Conservation (phyloP, 2,329 filamentous ascomycete genomes). For the Sclerotinia trifoliorum region DNA sequence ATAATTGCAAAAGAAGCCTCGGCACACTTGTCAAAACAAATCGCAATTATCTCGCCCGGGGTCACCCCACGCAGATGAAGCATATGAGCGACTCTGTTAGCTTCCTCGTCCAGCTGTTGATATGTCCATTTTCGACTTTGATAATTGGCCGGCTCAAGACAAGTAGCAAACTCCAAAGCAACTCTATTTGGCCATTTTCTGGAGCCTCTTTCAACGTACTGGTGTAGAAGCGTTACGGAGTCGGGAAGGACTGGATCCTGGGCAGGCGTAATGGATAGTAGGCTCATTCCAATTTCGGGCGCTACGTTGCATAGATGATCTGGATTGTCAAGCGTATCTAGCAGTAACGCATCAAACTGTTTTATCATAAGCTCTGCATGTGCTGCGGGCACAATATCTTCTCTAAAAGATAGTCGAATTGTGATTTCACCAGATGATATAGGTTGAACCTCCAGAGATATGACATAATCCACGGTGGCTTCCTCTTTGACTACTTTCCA, state of each 20-base stretch:
- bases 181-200: slow-evolving; percentile 53
- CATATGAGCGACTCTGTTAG: slow-evolving; percentile 70
- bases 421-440: slow-evolving; percentile 47
- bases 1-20: slow-evolving; percentile 42
- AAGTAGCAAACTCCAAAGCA: slow-evolving; percentile 74
- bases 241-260: slow-evolving; percentile 52
- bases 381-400: slow-evolving; percentile 61
- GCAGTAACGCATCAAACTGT: slow-evolving; percentile 70
- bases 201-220: slow-evolving; percentile 71
- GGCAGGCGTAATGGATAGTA: slow-evolving; percentile 68
- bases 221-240: slow-evolving; percentile 65
- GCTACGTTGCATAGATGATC: slow-evolving; percentile 39
- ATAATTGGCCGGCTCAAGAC: slow-evolving; percentile 49
- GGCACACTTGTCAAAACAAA: slow-evolving; percentile 43
- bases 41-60: slow-evolving; percentile 50
- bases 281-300: slow-evolving; percentile 34
- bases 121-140: slow-evolving; percentile 68
- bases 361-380: slow-evolving; percentile 66
- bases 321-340: slow-evolving; percentile 54
- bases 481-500: slow-evolving; percentile 66
- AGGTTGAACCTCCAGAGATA: slow-evolving; percentile 78
- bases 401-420: slow-evolving; percentile 65
- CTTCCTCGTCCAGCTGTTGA: slow-evolving; percentile 64
- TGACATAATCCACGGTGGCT: slow-evolving; percentile 70
- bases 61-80: slow-evolving; percentile 50